These are phyloP conservation scores for Lipomyces yamadae DNA, from an alignment of 805 yeast species.

Conservation along the genomic window DNA sequence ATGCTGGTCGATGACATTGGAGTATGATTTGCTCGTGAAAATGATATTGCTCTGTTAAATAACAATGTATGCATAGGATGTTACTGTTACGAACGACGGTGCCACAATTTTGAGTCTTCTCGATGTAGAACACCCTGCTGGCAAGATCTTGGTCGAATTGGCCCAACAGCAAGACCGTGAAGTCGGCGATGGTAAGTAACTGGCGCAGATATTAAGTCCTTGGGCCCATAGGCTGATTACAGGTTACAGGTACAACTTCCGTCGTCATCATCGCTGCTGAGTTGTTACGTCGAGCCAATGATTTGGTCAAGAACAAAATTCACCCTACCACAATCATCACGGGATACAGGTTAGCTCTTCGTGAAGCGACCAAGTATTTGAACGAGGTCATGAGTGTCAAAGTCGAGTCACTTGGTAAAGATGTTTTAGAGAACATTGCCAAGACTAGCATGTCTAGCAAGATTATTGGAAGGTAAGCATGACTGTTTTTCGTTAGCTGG, in stretches of 20 bases:
- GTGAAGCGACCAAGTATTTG: conserved; percentile 87
- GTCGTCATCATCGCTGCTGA: conserved; percentile 97
- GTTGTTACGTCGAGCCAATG: conserved; percentile 88
- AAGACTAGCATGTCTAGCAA: conserved; percentile 97
- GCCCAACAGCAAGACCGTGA: conserved; percentile 99
- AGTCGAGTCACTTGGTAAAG: conserved; percentile 79
- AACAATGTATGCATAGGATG: conserved; percentile 55
- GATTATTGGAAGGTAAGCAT: conserved; percentile 68
- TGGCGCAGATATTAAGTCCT: neutral
- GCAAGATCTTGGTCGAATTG: conserved; percentile 91
- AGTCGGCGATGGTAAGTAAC: conserved; percentile 83
- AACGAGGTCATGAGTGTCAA: conserved; percentile 81
- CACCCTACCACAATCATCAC: conserved; percentile 98
- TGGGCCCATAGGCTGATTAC: neutral
- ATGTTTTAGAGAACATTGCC: conserved; percentile 86
- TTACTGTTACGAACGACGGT: conserved; percentile 97
- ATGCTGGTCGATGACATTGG: conserved; percentile 99
- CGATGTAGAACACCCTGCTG: conserved; percentile 99
- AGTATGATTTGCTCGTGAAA: conserved; percentile 25
- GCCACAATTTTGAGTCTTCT: conserved; percentile 89
- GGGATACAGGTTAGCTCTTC: conserved; percentile 90
- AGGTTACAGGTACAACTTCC: conserved; percentile 66
- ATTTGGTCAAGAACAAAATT: conserved; percentile 86
- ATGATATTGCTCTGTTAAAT: neutral
- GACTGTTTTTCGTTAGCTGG: neutral